phyloP scores from a whole-genome alignment of 2,329 filamentous ascomycete species.

The Fonsecaea pedrosoi region DNA sequence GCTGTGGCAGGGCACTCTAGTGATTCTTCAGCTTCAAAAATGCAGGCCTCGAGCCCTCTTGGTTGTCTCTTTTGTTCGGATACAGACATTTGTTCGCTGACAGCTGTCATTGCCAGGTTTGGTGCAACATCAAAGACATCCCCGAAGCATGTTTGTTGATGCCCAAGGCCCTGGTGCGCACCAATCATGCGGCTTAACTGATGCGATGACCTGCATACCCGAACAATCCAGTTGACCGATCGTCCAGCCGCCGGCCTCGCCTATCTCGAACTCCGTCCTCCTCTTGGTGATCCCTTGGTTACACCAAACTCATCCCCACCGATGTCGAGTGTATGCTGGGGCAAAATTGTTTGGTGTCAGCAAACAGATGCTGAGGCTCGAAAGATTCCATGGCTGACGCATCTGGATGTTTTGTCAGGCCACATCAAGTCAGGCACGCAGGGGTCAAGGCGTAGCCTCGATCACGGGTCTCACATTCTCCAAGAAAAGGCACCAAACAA shows the following conservation, averaged over 20 bases:
- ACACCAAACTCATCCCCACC: slow-evolving; percentile 13
- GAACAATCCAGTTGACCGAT: slow-evolving; percentile 29
- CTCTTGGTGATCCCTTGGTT: slow-evolving; percentile 11
- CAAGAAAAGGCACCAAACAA: slow-evolving; percentile 10
- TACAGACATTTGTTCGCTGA: slow-evolving; percentile 9
- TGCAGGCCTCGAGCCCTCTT: slow-evolving; percentile 2
- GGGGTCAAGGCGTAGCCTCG: slow-evolving; percentile 26
- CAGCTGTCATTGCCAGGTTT: slow-evolving; percentile 17
- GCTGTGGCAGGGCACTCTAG: not conserved
- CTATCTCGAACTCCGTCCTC: slow-evolving; percentile 29
- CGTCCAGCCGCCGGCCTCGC: slow-evolving; percentile 33
- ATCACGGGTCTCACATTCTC: slow-evolving; percentile 32
- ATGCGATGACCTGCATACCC: slow-evolving; percentile 37
- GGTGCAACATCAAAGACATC: slow-evolving; percentile 14
- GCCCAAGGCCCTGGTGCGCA: slow-evolving; percentile 3
- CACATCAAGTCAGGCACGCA: slow-evolving; percentile 10
- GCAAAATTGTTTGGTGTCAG: not conserved
- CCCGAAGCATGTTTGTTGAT: slow-evolving; percentile 8
- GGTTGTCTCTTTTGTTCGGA: slow-evolving; percentile 14
- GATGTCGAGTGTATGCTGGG: not conserved
- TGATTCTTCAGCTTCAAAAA: not conserved
- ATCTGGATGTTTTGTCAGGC: not conserved
- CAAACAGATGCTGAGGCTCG: slow-evolving; percentile 1
- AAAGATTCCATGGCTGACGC: slow-evolving; percentile 6
- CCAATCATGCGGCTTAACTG: slow-evolving; percentile 28